These are phyloP conservation scores for Kodamaea suecica DNA, from an alignment of 1,139 yeast species.

Conservation along the genomic window DNA sequence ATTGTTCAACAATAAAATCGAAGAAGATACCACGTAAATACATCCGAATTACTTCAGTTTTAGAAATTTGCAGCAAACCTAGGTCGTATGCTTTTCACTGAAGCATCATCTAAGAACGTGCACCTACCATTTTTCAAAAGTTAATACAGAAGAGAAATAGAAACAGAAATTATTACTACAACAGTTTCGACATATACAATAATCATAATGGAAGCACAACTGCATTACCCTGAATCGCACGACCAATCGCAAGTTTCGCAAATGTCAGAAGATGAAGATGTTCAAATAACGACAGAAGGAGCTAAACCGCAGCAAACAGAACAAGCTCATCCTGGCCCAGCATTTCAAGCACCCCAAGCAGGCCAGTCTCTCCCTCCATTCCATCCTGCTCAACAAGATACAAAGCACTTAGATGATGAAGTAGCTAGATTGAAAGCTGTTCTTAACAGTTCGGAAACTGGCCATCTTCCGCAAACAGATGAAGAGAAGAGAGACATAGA, in stretches of 20 bases:
- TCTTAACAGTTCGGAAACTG: constrained; percentile 15
- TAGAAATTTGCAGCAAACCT: too few species aligned
- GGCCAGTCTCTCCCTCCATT: not conserved
- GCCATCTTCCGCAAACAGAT: constrained; percentile 20
- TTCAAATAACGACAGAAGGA: constrained; percentile 2
- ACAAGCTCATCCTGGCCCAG: not conserved
- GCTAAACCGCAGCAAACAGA: too few species aligned
- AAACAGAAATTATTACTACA: not conserved
- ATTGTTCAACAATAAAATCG: too few species aligned
- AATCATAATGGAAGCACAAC: constrained; percentile 10
- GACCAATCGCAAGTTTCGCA: constrained; percentile 1
- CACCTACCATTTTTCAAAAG: too few species aligned
- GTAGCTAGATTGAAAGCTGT: constrained; percentile 17
- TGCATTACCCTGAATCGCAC: constrained; percentile 5
- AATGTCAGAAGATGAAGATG: constrained; percentile 3
- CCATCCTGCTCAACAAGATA: constrained; percentile 2
- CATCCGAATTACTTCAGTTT: too few species aligned
- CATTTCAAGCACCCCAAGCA: not conserved
- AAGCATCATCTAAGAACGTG: too few species aligned
- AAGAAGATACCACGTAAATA: too few species aligned
- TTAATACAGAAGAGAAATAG: not conserved
- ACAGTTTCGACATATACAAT: not conserved
- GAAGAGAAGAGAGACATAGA: constrained; percentile 51
- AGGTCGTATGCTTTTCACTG: too few species aligned
- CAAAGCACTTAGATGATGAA: constrained; percentile 17